Evolutionary conservation across 1,284 basidiomycete species (phyloP), one percentile per base, ranked within the genome.

Genomic region (Tremellales sp.): DNA sequence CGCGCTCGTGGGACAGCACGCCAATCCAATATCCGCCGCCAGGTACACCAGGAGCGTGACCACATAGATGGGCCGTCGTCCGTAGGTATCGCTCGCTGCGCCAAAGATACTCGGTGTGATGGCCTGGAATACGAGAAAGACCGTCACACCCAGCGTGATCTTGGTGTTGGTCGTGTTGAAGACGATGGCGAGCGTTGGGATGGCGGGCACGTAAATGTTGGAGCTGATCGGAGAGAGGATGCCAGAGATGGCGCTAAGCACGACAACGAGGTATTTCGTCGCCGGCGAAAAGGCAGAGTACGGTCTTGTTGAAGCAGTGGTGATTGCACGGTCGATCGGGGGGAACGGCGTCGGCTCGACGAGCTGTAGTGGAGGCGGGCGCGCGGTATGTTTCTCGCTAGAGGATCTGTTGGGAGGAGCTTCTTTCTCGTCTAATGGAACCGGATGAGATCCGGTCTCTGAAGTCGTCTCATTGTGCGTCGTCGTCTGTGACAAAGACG

Each of bases 81-180:
- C 65, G 33, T 48, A 66, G 5, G 53, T 54, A 47, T 74, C 72
- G 8, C 53, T 56, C 33, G 66, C 56, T 10, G 59, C 48, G n/a
- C 69, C 72, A 50, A 70, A 67, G 52, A 73, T 61, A 5, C 53
- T 54, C 1, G 72, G 72, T 8, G 70, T 71, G 25, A 74, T 48
- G 7, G 69, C 71, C 52, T 73, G 70, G 40, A 68, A 69, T 14
- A 70, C 48, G 10, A 73, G 61, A 42, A 71, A 73, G 24, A 71
- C 45, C 0, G 72, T 72, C 10, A 74, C 63, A 1, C 65, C 66
- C n/a, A 72, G 56, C 8, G 65, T 63, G 40, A 74, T 70, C 22
- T 63, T 56, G 39, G 63, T 57, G 40, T 64, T 61, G 8, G 56
- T 47, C 10, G 51, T 47, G 40, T 53, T 16, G 49, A 74, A 72